Evolutionary conservation across 2,329 filamentous ascomycete genomes (phyloP).

Genomic region (Nemania sp.): DNA sequence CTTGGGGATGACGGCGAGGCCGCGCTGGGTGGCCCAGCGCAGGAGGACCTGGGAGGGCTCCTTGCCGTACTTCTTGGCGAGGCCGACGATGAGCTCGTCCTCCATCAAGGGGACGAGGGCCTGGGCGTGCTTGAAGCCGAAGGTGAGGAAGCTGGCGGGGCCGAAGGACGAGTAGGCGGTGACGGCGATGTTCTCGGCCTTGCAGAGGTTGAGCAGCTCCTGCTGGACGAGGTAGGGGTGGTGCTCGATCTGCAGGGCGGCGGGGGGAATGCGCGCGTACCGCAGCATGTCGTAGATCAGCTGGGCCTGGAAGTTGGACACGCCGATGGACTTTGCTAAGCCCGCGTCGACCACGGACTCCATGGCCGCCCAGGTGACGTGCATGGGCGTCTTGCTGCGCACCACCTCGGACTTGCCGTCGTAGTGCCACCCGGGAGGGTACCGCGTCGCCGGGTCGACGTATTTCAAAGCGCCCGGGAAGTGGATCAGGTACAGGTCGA

Average conservation of each 20-base stretch:
- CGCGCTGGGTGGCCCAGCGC: slow-evolving; percentile 84
- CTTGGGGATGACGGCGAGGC: slow-evolving; percentile 82
- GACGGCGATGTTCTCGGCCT: slow-evolving; percentile 70
- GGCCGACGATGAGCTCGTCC: slow-evolving; percentile 63
- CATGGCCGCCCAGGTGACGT: slow-evolving; percentile 83
- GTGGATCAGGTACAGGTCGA: slow-evolving; percentile 87
- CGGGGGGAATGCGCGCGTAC: slow-evolving; percentile 73
- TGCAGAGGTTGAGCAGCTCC: slow-evolving; percentile 69
- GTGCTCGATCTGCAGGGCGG: slow-evolving; percentile 85
- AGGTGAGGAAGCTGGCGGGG: slow-evolving; percentile 76
- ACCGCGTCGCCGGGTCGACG: slow-evolving; percentile 76
- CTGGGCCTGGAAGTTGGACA: slow-evolving; percentile 81
- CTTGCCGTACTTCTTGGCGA: slow-evolving; percentile 72
- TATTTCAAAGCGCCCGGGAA: slow-evolving; percentile 87
- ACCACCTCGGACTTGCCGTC: slow-evolving; percentile 64
- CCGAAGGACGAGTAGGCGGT: slow-evolving; percentile 87
- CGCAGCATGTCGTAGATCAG: slow-evolving; percentile 78
- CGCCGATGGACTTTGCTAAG: slow-evolving; percentile 73
- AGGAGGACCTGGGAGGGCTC: slow-evolving; percentile 80
- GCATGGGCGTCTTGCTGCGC: slow-evolving; percentile 69
- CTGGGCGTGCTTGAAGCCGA: slow-evolving; percentile 70
- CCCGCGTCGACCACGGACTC: slow-evolving; percentile 71
- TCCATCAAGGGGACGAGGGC: slow-evolving; percentile 71
- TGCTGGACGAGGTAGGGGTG: slow-evolving; percentile 84
- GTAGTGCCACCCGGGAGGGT: slow-evolving; percentile 78